phyloP scores from a whole-genome alignment of 176 grass and related monocot genomes.

The Triticum turgidum region DNA sequence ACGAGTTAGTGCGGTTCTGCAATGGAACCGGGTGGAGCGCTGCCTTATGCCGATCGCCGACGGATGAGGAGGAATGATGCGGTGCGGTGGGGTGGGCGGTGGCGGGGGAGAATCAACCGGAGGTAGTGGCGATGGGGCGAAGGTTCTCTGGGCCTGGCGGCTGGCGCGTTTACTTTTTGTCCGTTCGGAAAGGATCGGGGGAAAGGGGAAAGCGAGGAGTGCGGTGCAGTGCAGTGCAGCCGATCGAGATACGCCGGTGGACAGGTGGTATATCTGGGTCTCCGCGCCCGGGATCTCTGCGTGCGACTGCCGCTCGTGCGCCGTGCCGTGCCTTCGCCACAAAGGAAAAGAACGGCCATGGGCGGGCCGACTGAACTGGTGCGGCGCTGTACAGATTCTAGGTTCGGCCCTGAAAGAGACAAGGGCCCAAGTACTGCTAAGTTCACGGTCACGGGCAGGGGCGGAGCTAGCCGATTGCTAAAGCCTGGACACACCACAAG shows the following conservation, averaged over 20 bases:
- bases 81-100: not conserved
- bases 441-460: too few species aligned
- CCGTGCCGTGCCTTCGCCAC: not conserved
- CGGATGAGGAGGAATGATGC: not conserved
- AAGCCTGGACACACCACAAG: too few species aligned
- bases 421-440: not conserved
- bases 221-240: not conserved
- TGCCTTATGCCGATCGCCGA: not conserved
- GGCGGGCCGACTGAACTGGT: not conserved
- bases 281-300: conserved; percentile 1
- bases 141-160: not conserved
- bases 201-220: not conserved
- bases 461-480: too few species aligned
- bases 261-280: not conserved
- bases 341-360: not conserved
- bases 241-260: not conserved
- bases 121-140: not conserved
- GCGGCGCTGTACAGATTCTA: not conserved
- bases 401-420: not conserved
- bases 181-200: not conserved
- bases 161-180: not conserved
- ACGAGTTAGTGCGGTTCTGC: not conserved
- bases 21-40: not conserved
- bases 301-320: not conserved
- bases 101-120: conserved; percentile 6